Evolutionary conservation across 1,284 basidiomycete species (phyloP).

Genomic region (Cutaneotrichosporon daszewskae): DNA sequence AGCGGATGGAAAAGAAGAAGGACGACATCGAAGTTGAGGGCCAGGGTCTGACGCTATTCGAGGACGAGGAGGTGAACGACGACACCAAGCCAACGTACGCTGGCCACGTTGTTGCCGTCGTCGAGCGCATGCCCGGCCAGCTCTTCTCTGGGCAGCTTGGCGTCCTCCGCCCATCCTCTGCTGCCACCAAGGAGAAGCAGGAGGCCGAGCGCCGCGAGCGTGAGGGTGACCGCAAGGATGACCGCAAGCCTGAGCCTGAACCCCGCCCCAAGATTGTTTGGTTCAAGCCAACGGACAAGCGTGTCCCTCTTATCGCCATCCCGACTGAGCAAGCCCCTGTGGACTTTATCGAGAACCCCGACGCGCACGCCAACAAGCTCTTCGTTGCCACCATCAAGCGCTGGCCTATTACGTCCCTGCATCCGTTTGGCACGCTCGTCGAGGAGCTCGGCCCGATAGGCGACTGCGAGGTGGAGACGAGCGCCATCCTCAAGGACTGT

Average conservation of each 20-base stretch:
- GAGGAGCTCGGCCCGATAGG: slow-evolving; percentile 99
- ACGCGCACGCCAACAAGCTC: slow-evolving; percentile 79
- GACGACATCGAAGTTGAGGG: slow-evolving; percentile 99
- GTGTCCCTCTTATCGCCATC: slow-evolving; percentile 96
- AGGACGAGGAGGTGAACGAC: slow-evolving; percentile 97
- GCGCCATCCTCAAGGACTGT: slow-evolving; percentile 94
- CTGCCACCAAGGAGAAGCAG: slow-evolving; percentile 98
- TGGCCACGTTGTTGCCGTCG: slow-evolving; percentile 96
- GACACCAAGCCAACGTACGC: slow-evolving; percentile 80
- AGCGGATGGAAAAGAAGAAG: slow-evolving; percentile 99
- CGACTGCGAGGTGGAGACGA: slow-evolving; percentile 94
- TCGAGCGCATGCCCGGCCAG: slow-evolving; percentile 97
- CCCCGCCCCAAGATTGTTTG: slow-evolving; percentile 95
- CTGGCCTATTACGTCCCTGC: slow-evolving; percentile 77
- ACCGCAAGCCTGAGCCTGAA: slow-evolving; percentile 70
- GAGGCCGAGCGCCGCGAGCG: slow-evolving; percentile 95
- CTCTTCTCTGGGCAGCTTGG: slow-evolving; percentile 96
- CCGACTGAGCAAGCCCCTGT: slow-evolving; percentile 97
- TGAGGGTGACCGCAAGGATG: slow-evolving; percentile 67
- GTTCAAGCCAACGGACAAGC: slow-evolving; percentile 99
- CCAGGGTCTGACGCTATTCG: slow-evolving; percentile 90
- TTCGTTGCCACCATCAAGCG: slow-evolving; percentile 99
- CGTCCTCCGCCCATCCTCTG: slow-evolving; percentile 89
- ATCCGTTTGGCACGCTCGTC: slow-evolving; percentile 97
- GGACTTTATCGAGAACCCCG: slow-evolving; percentile 93